Evolutionary conservation across 441 rosid genomes (phyloP).

Genomic region (Hura crepitans): DNA sequence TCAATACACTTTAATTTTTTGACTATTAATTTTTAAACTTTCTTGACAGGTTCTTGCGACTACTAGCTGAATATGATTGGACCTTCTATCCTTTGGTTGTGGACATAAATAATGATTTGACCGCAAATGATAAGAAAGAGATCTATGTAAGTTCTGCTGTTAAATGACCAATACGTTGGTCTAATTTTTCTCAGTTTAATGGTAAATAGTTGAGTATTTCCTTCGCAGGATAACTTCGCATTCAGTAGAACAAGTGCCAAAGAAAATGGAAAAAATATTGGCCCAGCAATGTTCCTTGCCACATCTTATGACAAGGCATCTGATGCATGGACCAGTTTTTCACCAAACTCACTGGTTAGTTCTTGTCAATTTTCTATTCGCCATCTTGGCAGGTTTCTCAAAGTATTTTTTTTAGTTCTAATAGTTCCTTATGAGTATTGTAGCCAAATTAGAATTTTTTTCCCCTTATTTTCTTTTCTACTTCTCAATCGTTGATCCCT

Average conservation of each 20-base stretch:
- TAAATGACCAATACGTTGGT: slow-evolving; percentile 11
- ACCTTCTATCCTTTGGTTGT: slow-evolving; percentile 69
- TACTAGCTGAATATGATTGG: slow-evolving; percentile 82
- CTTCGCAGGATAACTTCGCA: slow-evolving; percentile 62
- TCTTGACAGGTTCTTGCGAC: slow-evolving; percentile 65
- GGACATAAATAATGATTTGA: slow-evolving; percentile 78
- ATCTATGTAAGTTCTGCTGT: slow-evolving; percentile 52
- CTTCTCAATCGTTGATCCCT: neutral
- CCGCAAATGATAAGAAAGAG: slow-evolving; percentile 61
- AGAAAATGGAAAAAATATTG: slow-evolving; percentile 42
- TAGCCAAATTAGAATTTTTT: neutral
- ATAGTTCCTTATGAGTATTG: neutral
- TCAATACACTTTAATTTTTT: neutral
- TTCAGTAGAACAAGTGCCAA: slow-evolving; percentile 60
- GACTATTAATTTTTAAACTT: slow-evolving; percentile 2
- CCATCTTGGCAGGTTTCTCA: neutral
- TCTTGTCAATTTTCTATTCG: slow-evolving; percentile 12
- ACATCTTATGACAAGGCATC: slow-evolving; percentile 88
- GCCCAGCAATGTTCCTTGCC: slow-evolving; percentile 77
- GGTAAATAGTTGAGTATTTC: slow-evolving; percentile 17
- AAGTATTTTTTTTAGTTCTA: neutral
- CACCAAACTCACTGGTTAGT: slow-evolving; percentile 67
- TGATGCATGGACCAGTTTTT: slow-evolving; percentile 78
- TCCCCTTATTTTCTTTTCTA: neutral
- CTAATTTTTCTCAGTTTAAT: neutral